phyloP scores from a whole-genome alignment of 805 yeast species.

The Zygoascus flipseniorum region DNA sequence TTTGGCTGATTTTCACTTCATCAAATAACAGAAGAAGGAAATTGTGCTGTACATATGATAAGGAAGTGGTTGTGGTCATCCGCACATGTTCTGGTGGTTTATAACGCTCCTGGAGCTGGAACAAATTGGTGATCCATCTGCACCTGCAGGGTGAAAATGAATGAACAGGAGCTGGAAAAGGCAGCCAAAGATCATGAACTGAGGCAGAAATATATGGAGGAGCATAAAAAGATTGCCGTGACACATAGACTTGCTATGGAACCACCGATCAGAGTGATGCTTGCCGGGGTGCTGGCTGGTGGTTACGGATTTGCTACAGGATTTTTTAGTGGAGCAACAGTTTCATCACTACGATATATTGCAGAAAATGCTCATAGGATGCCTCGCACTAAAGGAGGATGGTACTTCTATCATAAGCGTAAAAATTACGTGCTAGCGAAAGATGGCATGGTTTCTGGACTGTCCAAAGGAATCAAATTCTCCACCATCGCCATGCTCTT shows the following conservation, averaged over 20 bases:
- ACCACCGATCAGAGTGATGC: constrained; percentile 11
- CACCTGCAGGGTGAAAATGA: too few species aligned
- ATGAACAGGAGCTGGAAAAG: neutral
- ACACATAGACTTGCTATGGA: constrained; percentile 11
- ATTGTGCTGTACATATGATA: too few species aligned
- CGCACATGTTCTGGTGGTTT: too few species aligned
- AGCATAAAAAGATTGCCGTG: neutral
- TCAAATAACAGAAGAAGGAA: too few species aligned
- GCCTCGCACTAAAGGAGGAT: constrained; percentile 70
- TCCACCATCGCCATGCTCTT: constrained; percentile 39
- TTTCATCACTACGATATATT: constrained; percentile 49
- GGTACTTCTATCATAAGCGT: constrained; percentile 82
- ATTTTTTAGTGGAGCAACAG: constrained; percentile 48
- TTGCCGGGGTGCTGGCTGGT: constrained; percentile 11
- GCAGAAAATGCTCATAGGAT: constrained; percentile 79
- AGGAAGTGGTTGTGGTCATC: too few species aligned
- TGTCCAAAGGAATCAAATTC: constrained; percentile 35
- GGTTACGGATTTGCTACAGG: constrained; percentile 36
- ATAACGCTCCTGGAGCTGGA: too few species aligned
- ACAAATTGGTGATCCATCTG: too few species aligned
- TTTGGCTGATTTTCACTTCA: too few species aligned
- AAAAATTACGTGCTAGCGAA: constrained; percentile 67
- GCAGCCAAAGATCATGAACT: neutral
- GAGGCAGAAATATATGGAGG: neutral
- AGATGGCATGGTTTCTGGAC: constrained; percentile 43